Evolutionary conservation across 768 basidiomycete species (phyloP), one percentile per base, ranked within the genome.

Genomic region (Boletellus ananas): DNA sequence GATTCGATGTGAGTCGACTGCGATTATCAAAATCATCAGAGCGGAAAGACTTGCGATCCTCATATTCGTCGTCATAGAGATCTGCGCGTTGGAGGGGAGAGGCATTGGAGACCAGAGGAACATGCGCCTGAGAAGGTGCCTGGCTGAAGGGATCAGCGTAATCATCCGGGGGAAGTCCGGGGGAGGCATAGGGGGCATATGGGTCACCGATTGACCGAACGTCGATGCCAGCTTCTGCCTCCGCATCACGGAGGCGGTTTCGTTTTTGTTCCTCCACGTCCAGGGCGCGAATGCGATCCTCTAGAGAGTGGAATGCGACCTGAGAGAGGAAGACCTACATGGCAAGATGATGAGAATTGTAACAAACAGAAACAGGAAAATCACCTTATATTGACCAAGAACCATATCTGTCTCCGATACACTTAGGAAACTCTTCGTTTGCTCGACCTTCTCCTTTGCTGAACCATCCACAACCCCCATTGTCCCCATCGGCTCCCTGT

Each of bases 241-340:
- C 88, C 13, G 81, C 85, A 50, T 90, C 85, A 4, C 85, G 81
- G 42, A 90, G 71, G 21, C 85, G 79, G 58, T 87, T 89, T 34
- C 89, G 79, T 67, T 89, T 89, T 64, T 84, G 83, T 62, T 96
- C 94, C 50, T 96, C 91, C 4, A 81, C 83, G 45, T 97, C 95
- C 14, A 78, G 77, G 0, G 85, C 76, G 7, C 95, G 85, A 12
- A 98, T 74, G 3, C 82, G 80, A 61, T 99, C 91, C 64, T 98
- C 95, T 16, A 98, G 80, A 2, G 77, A 72, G 54, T 92, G 90
- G 79, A 98, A 97, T 0, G 90, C 88, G 0, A 61, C 55, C 60
- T 94, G 93, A 0, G 86, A 88, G 3, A 99, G 70, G 78, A 91
- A 98, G 39, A 94, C 85, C 94, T 96, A 56, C 0, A 8, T 12